These are phyloP conservation scores for Cylindrodendrum hubeiense DNA, from an alignment of 2,329 filamentous ascomycete species.

Conservation along the genomic window DNA sequence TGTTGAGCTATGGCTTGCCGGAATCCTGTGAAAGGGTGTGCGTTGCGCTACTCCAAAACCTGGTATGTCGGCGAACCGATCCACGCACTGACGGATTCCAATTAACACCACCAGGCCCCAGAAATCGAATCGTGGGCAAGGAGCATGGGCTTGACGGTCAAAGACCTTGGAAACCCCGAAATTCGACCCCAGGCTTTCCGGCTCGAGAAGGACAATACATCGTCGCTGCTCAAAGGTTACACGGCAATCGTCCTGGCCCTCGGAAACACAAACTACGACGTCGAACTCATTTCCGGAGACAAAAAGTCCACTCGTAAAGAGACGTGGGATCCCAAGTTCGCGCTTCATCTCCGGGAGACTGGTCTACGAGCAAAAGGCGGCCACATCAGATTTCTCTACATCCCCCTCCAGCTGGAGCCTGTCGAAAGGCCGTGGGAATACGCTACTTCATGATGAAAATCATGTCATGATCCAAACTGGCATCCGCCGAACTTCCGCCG, in stretches of 20 bases:
- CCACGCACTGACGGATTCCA: not conserved
- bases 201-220: slow-evolving; percentile 43
- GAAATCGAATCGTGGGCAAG: slow-evolving; percentile 41
- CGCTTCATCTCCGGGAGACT: slow-evolving; percentile 42
- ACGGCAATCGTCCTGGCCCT: slow-evolving; percentile 42
- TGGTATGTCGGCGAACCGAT: slow-evolving; percentile 32
- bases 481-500: slow-evolving; percentile 29
- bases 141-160: slow-evolving; percentile 38
- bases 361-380: slow-evolving; percentile 40
- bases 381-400: slow-evolving; percentile 43
- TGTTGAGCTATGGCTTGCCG: slow-evolving; percentile 41
- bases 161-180: slow-evolving; percentile 39
- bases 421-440: slow-evolving; percentile 23
- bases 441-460: slow-evolving; percentile 44
- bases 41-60: slow-evolving; percentile 36
- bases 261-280: slow-evolving; percentile 41
- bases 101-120: slow-evolving; percentile 29
- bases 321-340: slow-evolving; percentile 38
- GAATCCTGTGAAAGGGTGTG: slow-evolving; percentile 40
- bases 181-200: slow-evolving; percentile 43
- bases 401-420: slow-evolving; percentile 41
- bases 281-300: slow-evolving; percentile 41
- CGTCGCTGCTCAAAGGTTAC: slow-evolving; percentile 41
- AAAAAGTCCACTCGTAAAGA: slow-evolving; percentile 36
- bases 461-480: slow-evolving; percentile 41